Percentiles rank a stretch among this genome's conserved stretches.
These are phyloP conservation scores for Picocystis salinarum DNA, from an alignment of 139 green algal genomes.

Conservation along the genomic window DNA sequence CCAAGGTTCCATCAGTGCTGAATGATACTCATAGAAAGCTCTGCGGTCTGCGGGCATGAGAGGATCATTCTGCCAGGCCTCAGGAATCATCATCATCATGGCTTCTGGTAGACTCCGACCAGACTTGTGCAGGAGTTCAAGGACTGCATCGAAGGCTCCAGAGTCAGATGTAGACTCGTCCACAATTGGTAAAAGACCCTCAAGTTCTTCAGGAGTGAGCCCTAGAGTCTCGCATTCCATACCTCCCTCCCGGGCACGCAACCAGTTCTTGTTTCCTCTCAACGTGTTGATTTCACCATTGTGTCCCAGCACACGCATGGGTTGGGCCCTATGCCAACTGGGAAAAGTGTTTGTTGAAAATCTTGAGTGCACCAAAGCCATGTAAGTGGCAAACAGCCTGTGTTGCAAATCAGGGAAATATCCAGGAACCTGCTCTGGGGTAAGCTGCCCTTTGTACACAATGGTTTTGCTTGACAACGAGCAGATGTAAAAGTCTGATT, in stretches of 20 bases:
- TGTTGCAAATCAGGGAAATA: conserved; percentile 74
- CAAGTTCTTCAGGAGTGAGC: conserved; percentile 38
- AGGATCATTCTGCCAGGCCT: conserved; percentile 47
- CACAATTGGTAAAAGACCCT: conserved; percentile 66
- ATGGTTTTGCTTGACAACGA: too few species aligned
- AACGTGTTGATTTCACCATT: conserved; percentile 87
- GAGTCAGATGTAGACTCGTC: conserved; percentile 59
- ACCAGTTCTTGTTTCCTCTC: too few species aligned
- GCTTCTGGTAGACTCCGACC: conserved; percentile 64
- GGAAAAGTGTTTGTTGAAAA: conserved; percentile 97
- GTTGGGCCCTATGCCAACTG: conserved; percentile 74
- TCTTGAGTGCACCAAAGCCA: conserved; percentile 80
- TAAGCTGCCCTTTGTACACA: conserved; percentile 96
- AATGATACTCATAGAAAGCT: conserved; percentile 80
- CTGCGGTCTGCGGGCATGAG: conserved; percentile 37
- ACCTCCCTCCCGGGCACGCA: conserved; percentile 71
- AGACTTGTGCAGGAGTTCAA: conserved; percentile 67
- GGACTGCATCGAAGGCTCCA: conserved; percentile 65
- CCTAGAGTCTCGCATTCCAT: conserved; percentile 48
- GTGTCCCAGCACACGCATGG: conserved; percentile 83
- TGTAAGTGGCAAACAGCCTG: conserved; percentile 60
- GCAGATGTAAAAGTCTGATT: not conserved
- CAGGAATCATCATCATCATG: conserved; percentile 95
- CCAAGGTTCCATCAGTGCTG: conserved; percentile 91
- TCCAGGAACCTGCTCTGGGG: conserved; percentile 46